A percentile compares a stretch with the other conserved stretches of the same genome.
phyloP scores from a whole-genome alignment of 2,329 filamentous ascomycete genomes.

The Colletotrichum sp. region DNA sequence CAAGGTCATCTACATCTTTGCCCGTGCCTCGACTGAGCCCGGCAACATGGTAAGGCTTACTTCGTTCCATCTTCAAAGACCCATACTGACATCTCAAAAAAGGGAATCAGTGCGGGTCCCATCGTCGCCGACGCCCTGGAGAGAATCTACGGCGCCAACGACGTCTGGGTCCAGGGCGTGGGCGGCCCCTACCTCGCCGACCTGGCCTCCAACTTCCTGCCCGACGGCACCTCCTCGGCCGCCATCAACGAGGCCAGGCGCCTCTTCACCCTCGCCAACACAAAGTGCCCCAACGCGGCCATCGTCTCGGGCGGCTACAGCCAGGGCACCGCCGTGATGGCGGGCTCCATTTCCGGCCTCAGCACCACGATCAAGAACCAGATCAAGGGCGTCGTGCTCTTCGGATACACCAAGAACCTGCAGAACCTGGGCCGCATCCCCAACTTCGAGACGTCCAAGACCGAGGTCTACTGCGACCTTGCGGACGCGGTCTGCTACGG shows the following conservation, averaged over 20 bases:
- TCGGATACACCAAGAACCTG: constrained; percentile 48
- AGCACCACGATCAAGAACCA: constrained; percentile 32
- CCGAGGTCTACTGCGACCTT: constrained; percentile 41
- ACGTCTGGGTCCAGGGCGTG: constrained; percentile 50
- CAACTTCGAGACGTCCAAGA: constrained; percentile 37
- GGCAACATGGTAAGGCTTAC: constrained; percentile 40
- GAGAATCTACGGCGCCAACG: constrained; percentile 25
- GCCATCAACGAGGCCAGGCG: constrained; percentile 46
- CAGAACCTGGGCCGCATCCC: constrained; percentile 44
- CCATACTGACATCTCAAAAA: not conserved
- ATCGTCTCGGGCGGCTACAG: constrained; percentile 47
- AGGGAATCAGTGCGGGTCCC: constrained; percentile 34
- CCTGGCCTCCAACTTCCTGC: constrained; percentile 39
- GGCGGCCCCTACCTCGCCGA: constrained; percentile 42
- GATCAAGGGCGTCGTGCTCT: constrained; percentile 41
- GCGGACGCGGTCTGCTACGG: constrained; percentile 42
- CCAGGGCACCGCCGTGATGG: constrained; percentile 50
- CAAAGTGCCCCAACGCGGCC: constrained; percentile 47
- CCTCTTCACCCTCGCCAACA: constrained; percentile 42
- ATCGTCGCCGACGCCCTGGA: constrained; percentile 32
- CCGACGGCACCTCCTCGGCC: constrained; percentile 37
- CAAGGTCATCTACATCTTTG: constrained; percentile 42
- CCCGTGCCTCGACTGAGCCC: constrained; percentile 41
- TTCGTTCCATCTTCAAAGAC: not conserved
- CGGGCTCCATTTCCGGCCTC: constrained; percentile 41